Evolutionary conservation across 108 stramenopile genomes (phyloP).

Genomic region (Pseudonitzschia delicatissima): DNA sequence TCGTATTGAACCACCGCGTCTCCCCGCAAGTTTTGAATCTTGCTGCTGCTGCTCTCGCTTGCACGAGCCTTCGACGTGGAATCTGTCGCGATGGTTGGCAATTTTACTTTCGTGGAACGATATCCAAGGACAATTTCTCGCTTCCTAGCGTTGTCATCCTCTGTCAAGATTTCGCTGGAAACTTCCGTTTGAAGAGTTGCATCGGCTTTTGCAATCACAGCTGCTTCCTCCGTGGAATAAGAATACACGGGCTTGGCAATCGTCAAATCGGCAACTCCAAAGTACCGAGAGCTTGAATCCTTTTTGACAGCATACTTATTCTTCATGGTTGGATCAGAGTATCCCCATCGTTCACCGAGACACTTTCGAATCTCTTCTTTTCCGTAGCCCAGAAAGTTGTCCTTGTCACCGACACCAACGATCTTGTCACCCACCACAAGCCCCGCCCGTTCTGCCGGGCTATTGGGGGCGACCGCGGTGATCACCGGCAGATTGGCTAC

Average conservation of each 20-base stretch:
- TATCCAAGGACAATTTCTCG: conserved; percentile 44
- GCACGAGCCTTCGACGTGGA: neutral
- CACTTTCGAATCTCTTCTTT: conserved; percentile 31
- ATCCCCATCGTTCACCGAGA: conserved; percentile 26
- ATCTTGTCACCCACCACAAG: conserved; percentile 83
- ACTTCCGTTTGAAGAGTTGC: neutral
- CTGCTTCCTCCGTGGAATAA: neutral
- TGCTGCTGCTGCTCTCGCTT: neutral
- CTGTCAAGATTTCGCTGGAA: neutral
- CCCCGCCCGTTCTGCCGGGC: conserved; percentile 78
- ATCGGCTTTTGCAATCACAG: neutral
- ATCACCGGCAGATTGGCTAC: conserved; percentile 66
- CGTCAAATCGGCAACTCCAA: conserved; percentile 63
- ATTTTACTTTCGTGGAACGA: conserved; percentile 29
- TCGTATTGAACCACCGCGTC: conserved; percentile 70
- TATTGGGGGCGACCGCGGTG: conserved; percentile 74
- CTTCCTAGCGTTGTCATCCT: neutral
- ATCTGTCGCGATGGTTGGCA: conserved; percentile 23
- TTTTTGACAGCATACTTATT: neutral
- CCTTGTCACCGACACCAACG: conserved; percentile 52
- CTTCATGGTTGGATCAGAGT: neutral
- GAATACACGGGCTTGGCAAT: conserved; percentile 71
- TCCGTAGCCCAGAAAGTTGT: conserved; percentile 56
- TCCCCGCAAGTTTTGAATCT: conserved; percentile 10
- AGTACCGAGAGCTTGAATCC: conserved; percentile 32